Evolutionary conservation across 495 filamentous ascomycete species (phyloP).

Genomic region (Hypoxylon intermedium): DNA sequence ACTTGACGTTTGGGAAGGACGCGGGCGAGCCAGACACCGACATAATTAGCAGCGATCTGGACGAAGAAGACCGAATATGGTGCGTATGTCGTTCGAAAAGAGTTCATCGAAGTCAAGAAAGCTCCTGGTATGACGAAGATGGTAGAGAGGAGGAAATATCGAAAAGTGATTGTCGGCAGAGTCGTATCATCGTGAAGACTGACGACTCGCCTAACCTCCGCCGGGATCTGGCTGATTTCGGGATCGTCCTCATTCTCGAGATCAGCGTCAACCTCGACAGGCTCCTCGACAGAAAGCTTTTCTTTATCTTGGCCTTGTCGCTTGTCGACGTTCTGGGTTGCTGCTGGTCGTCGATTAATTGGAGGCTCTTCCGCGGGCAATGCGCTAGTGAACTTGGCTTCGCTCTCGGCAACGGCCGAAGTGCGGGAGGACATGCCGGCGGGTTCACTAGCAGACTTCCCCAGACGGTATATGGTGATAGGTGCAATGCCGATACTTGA

Average conservation of each 20-base stretch:
- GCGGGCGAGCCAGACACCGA: conserved; percentile 60
- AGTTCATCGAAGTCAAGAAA: conserved; percentile 60
- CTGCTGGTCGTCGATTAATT: conserved; percentile 15
- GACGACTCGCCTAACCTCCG: conserved; percentile 60
- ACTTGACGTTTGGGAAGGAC: conserved; percentile 56
- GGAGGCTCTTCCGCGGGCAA: conserved; percentile 26
- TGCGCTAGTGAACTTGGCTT: conserved; percentile 35
- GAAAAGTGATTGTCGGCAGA: conserved; percentile 61
- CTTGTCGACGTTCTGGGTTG: not conserved
- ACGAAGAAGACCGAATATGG: conserved; percentile 67
- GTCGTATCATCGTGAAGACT: conserved; percentile 60
- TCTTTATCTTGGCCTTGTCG: conserved; percentile 8
- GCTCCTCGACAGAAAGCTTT: conserved; percentile 42
- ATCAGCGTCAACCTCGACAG: conserved; percentile 43
- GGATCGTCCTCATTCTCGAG: conserved; percentile 52
- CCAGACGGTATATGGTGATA: not conserved
- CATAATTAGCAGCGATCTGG: conserved; percentile 62
- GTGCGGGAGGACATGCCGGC: conserved; percentile 30
- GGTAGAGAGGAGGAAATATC: conserved; percentile 60
- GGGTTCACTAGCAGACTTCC: conserved; percentile 6
- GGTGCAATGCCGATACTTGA: not conserved
- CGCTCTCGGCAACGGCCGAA: conserved; percentile 23
- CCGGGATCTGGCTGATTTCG: conserved; percentile 55
- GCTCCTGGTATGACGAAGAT: conserved; percentile 62
- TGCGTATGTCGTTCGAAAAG: conserved; percentile 61